phyloP scores from a whole-genome alignment of 495 filamentous ascomycete genomes.

The Aspergillus sclerotiicarbonarius region DNA sequence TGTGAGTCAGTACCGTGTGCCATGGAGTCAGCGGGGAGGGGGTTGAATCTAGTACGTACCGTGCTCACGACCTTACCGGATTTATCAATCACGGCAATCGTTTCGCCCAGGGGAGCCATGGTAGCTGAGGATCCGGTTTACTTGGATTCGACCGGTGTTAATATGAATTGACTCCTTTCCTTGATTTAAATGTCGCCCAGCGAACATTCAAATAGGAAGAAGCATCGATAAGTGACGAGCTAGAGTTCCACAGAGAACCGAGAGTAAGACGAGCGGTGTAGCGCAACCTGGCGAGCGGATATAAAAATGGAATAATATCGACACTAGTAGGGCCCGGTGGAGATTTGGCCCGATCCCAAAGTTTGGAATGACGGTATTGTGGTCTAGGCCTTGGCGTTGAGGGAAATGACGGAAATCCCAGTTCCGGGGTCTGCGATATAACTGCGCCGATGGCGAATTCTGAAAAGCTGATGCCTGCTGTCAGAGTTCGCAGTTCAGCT shows the following conservation, averaged over 20 bases:
- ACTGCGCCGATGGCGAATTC: constrained; percentile 10
- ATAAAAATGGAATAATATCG: constrained; percentile 12
- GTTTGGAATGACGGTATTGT: constrained; percentile 1
- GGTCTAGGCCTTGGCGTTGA: constrained; percentile 16
- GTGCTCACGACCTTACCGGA: constrained; percentile 91
- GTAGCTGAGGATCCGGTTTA: constrained; percentile 1
- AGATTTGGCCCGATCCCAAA: constrained; percentile 15
- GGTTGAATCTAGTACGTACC: constrained; percentile 51
- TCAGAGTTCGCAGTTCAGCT: constrained; percentile 11
- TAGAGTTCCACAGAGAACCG: constrained; percentile 7
- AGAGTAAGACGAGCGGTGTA: constrained; percentile 26
- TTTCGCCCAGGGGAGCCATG: constrained; percentile 59
- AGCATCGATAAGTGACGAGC: constrained; percentile 13
- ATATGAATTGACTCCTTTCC: neutral
- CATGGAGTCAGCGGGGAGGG: neutral
- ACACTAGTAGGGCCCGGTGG: constrained; percentile 17
- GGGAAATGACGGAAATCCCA: neutral
- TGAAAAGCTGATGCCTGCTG: constrained; percentile 18
- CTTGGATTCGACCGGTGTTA: neutral
- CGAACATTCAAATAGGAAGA: constrained; percentile 16
- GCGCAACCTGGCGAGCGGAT: constrained; percentile 9
- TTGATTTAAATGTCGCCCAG: neutral
- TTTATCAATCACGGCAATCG: constrained; percentile 87
- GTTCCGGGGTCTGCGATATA: neutral
- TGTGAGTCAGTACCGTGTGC: constrained; percentile 23